Percentiles rank a stretch among this genome's conserved stretches.
phyloP scores from a whole-genome alignment of 1,139 yeast genomes.

The Suhomyces coccinellae region DNA sequence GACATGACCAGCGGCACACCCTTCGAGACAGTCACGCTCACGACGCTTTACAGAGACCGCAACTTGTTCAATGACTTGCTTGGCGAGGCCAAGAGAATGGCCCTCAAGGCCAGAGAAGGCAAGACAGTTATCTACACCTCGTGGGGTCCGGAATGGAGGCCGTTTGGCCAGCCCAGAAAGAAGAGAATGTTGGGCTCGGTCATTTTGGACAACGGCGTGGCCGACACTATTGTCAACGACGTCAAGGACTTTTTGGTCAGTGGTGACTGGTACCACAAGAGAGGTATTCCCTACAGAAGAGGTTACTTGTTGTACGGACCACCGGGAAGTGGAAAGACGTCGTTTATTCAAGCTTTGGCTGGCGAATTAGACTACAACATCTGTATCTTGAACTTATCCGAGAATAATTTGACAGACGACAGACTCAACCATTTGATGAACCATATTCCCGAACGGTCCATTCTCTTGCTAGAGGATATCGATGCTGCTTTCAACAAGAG shows the following conservation, averaged over 20 bases:
- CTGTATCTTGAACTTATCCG: conserved; percentile 87
- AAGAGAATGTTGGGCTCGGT: conserved; percentile 86
- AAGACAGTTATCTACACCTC: conserved; percentile 91
- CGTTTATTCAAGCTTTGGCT: conserved; percentile 93
- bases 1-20: conserved; percentile 93
- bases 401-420: conserved; percentile 90
- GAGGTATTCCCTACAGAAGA: conserved; percentile 96
- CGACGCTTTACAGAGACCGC: conserved; percentile 85
- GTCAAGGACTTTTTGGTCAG: conserved; percentile 75
- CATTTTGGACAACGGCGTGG: conserved; percentile 73
- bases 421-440: conserved; percentile 93
- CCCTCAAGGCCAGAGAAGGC: conserved; percentile 83
- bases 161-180: conserved; percentile 93
- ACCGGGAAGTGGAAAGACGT: conserved; percentile 96
- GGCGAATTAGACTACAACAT: conserved; percentile 95
- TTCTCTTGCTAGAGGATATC: conserved; percentile 83
- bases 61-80: conserved; percentile 68
- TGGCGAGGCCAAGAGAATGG: conserved; percentile 81
- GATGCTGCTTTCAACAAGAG: conserved; percentile 94
- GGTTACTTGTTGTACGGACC: conserved; percentile 96
- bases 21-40: conserved; percentile 89
- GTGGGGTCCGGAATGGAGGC: conserved; percentile 99
- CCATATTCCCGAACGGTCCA: conserved; percentile 88
- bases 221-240: conserved; percentile 64
- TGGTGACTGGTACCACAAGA: conserved; percentile 89